Conservation (phyloP, 2,329 filamentous ascomycete species). For the Fusarium avenaceum region DNA sequence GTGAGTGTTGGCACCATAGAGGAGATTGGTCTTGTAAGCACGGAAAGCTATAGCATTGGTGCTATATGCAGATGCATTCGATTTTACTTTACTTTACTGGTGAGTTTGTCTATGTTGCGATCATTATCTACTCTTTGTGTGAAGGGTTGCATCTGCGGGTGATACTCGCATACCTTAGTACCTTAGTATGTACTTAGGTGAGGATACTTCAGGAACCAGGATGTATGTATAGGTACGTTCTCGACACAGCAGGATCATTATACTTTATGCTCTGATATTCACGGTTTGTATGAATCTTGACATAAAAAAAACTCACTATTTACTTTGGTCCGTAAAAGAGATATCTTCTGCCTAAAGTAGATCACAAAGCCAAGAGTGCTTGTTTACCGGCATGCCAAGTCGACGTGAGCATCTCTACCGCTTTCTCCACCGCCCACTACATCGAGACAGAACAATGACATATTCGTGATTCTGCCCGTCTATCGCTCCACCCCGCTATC, state of each 20-base stretch:
- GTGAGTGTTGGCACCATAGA: not conserved
- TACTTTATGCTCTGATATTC: not conserved
- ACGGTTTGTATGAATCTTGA: too few species aligned
- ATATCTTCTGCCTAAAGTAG: too few species aligned
- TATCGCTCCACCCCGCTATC: slow-evolving; percentile 39
- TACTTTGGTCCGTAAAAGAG: too few species aligned
- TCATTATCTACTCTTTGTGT: not conserved
- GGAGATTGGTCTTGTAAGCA: not conserved
- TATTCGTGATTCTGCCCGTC: slow-evolving; percentile 36
- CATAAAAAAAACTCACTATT: too few species aligned
- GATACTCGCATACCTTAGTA: not conserved
- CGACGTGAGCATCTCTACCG: not conserved
- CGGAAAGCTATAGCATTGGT: not conserved
- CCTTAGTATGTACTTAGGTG: not conserved
- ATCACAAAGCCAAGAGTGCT: not conserved
- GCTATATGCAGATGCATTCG: not conserved
- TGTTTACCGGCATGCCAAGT: not conserved
- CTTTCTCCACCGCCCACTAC: slow-evolving; percentile 29
- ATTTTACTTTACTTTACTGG: not conserved
- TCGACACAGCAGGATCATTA: not conserved
- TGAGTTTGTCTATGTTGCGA: not conserved
- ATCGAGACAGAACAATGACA: not conserved
- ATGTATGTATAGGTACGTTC: not conserved
- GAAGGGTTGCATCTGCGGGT: not conserved
- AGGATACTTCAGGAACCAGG: not conserved